phyloP scores from a whole-genome alignment of 768 basidiomycete genomes.

The Saitozyma podzolica region DNA sequence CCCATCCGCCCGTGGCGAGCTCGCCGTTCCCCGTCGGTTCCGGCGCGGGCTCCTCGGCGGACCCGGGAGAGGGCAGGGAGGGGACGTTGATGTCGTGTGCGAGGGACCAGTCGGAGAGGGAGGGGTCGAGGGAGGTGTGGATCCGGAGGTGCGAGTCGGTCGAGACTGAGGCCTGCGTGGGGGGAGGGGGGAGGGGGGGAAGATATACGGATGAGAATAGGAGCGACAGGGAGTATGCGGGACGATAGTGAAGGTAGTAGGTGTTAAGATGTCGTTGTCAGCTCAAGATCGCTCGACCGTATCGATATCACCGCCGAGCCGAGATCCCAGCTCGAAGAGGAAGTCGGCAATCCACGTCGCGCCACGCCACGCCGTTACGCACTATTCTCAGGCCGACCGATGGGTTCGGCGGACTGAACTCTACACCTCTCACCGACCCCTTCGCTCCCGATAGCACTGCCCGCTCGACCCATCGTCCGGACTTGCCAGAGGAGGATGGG shows the following conservation, averaged over 20 bases:
- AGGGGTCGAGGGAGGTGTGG: slow-evolving; percentile 63
- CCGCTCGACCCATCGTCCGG: slow-evolving; percentile 42
- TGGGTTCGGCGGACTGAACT: slow-evolving; percentile 71
- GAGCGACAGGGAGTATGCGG: too few species aligned
- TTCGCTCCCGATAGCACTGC: slow-evolving; percentile 77
- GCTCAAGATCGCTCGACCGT: too few species aligned
- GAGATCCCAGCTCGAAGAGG: neutral
- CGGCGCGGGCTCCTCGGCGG: slow-evolving; percentile 12
- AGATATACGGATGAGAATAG: neutral
- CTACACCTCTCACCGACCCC: slow-evolving; percentile 79
- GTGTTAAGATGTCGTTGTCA: too few species aligned
- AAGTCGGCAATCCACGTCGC: neutral
- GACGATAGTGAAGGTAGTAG: too few species aligned
- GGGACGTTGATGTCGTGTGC: slow-evolving; percentile 44
- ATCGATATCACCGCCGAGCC: neutral
- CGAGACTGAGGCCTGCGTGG: slow-evolving; percentile 73
- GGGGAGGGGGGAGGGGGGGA: neutral
- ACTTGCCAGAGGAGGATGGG: slow-evolving; percentile 9
- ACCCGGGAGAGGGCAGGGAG: slow-evolving; percentile 27
- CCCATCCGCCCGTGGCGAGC: slow-evolving; percentile 84
- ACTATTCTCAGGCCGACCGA: slow-evolving; percentile 87
- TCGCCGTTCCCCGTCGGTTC: slow-evolving; percentile 10
- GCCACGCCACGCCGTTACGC: slow-evolving; percentile 4
- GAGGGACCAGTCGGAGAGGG: slow-evolving; percentile 49
- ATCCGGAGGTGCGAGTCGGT: slow-evolving; percentile 83